A percentile compares a stretch with the other conserved stretches of the same genome.
These are phyloP conservation scores for Rhizopogon roseolus DNA, from an alignment of 768 basidiomycete species.

Conservation along the genomic window DNA sequence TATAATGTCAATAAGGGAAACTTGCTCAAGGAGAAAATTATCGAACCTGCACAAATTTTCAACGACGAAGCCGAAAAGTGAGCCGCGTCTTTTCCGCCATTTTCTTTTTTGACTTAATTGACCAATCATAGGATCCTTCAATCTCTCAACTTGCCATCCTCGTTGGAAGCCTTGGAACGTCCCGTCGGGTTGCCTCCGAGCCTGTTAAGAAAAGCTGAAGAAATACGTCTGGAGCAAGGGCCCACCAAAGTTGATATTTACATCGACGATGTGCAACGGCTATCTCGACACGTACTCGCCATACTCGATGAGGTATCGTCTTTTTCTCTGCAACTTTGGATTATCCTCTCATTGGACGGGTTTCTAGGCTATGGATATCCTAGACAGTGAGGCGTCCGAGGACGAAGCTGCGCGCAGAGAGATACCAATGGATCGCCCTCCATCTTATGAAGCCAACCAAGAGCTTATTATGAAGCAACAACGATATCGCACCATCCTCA, in stretches of 20 bases:
- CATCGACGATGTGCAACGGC: constrained; percentile 65
- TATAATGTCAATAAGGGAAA: constrained; percentile 79
- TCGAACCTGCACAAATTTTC: constrained; percentile 54
- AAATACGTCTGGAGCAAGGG: constrained; percentile 77
- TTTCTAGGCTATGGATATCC: constrained; percentile 77
- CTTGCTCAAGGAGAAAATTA: constrained; percentile 64
- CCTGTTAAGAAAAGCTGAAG: constrained; percentile 78
- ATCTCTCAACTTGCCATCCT: constrained; percentile 73
- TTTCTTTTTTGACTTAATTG: constrained; percentile 2
- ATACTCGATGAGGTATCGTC: constrained; percentile 70
- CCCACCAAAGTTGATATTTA: constrained; percentile 64
- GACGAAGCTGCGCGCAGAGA: constrained; percentile 67
- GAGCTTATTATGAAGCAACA: constrained; percentile 67
- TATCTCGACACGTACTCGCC: constrained; percentile 55
- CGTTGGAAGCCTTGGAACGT: constrained; percentile 83
- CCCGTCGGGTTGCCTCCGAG: constrained; percentile 88
- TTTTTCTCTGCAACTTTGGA: neutral
- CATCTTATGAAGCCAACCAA: constrained; percentile 77
- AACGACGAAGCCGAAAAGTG: constrained; percentile 63
- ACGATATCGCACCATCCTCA: constrained; percentile 68
- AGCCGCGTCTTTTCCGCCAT: constrained; percentile 4
- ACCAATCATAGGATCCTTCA: constrained; percentile 51
- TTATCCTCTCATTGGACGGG: neutral
- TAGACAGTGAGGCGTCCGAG: constrained; percentile 88
- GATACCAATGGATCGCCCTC: constrained; percentile 41